Conservation (phyloP, 2,329 filamentous ascomycete genomes). For the Neophaeococcomyces aloes region DNA sequence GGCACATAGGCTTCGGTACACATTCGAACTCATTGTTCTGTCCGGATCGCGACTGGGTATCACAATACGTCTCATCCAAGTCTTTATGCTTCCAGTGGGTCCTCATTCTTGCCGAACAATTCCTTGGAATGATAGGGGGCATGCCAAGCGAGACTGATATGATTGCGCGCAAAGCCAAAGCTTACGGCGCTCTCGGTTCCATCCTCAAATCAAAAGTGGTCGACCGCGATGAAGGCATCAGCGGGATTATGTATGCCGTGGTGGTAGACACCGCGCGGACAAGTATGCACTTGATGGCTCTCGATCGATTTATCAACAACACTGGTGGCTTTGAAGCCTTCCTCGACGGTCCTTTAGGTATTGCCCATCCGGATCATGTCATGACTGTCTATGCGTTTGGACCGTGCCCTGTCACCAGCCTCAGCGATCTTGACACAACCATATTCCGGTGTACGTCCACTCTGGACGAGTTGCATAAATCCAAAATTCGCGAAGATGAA, state of each 20-base stretch:
- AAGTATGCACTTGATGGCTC: slow-evolving; percentile 2
- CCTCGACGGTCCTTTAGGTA: slow-evolving; percentile 3
- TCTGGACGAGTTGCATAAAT: neutral
- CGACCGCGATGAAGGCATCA: slow-evolving; percentile 5
- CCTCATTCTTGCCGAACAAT: slow-evolving; percentile 3
- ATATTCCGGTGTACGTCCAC: neutral
- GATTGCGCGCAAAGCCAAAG: slow-evolving; percentile 6
- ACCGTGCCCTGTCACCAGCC: neutral
- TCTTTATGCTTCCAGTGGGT: slow-evolving; percentile 7
- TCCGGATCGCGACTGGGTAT: slow-evolving; percentile 8
- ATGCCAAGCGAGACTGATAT: neutral
- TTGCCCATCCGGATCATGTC: slow-evolving; percentile 7
- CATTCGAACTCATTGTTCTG: slow-evolving; percentile 6
- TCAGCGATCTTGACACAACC: neutral
- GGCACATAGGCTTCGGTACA: slow-evolving; percentile 7
- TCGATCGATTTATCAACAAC: slow-evolving; percentile 6
- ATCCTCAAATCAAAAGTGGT: neutral
- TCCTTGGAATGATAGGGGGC: slow-evolving; percentile 4
- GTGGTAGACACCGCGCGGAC: slow-evolving; percentile 1
- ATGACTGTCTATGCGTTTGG: slow-evolving; percentile 4
- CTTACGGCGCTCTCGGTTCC: neutral
- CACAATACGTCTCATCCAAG: slow-evolving; percentile 4
- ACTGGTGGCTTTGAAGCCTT: slow-evolving; percentile 6
- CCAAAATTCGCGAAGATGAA: slow-evolving; percentile 1
- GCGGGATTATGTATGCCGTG: slow-evolving; percentile 6